phyloP scores from a whole-genome alignment of 805 yeast species.

The Saccharomycopsis microspora region DNA sequence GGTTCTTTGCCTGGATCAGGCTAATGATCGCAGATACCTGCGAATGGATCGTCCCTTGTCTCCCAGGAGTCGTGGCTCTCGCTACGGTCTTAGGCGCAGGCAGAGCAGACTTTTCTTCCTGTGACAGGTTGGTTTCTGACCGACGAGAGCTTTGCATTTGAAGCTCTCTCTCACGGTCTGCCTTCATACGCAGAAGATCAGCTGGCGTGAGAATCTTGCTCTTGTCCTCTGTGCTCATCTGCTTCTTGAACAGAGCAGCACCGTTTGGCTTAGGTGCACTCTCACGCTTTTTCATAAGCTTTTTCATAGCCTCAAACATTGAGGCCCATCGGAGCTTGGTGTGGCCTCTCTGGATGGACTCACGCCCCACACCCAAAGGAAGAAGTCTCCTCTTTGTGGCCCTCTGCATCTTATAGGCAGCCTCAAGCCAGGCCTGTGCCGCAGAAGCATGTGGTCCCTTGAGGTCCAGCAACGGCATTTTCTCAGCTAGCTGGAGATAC shows the following conservation, averaged over 20 bases:
- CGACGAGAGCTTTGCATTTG: slow-evolving; percentile 21
- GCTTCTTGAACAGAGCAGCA: slow-evolving; percentile 27
- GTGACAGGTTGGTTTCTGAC: slow-evolving; percentile 1
- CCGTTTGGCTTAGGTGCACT: slow-evolving; percentile 50
- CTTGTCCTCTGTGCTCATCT: slow-evolving; percentile 31
- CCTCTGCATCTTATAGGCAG: slow-evolving; percentile 80
- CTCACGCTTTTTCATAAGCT: slow-evolving; percentile 83
- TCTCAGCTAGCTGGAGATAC: slow-evolving; percentile 79
- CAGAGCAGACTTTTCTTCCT: neutral
- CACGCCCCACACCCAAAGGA: slow-evolving; percentile 88
- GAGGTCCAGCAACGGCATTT: slow-evolving; percentile 77
- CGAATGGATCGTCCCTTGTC: slow-evolving; percentile 23
- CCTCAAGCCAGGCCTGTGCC: slow-evolving; percentile 88
- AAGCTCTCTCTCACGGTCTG: slow-evolving; percentile 77
- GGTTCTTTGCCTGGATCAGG: slow-evolving; percentile 56
- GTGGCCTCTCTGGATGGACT: slow-evolving; percentile 90
- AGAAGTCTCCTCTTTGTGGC: slow-evolving; percentile 81
- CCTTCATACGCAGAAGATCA: slow-evolving; percentile 72
- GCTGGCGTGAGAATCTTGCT: slow-evolving; percentile 59
- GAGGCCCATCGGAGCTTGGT: slow-evolving; percentile 89
- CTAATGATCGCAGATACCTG: slow-evolving; percentile 56
- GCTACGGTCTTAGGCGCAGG: neutral
- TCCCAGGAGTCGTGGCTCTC: neutral
- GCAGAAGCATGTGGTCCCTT: slow-evolving; percentile 73
- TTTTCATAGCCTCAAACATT: slow-evolving; percentile 91